Conservation (phyloP, 768 basidiomycete species). For the Pleurotus pulmonarius region DNA sequence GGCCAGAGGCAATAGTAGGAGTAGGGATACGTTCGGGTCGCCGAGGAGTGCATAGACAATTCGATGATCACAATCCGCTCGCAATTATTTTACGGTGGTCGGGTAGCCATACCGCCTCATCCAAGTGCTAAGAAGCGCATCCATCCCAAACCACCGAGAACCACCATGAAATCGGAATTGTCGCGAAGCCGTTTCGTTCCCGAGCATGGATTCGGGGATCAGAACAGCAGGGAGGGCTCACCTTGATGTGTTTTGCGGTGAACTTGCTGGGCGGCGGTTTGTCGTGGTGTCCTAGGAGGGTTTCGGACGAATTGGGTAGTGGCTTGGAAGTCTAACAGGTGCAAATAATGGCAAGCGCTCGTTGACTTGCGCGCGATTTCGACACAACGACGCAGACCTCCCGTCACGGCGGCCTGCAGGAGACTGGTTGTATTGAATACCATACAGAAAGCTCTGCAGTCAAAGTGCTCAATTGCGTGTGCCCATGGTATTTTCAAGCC, state of each 20-base stretch:
- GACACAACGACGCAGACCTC: too few relatives aligned
- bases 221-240: conserved; percentile 35
- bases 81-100: too few relatives aligned
- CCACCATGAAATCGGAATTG: conserved; percentile 12
- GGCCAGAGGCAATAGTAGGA: too few relatives aligned
- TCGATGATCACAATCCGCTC: background rate
- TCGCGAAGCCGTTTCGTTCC: conserved; percentile 8
- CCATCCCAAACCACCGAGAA: conserved; percentile 31
- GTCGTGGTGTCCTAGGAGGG: background rate
- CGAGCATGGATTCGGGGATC: conserved; percentile 11
- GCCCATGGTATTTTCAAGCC: too few relatives aligned
- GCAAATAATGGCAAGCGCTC: background rate
- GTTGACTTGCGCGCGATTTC: too few relatives aligned
- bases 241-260: conserved; percentile 51
- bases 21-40: background rate
- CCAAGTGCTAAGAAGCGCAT: conserved; percentile 30
- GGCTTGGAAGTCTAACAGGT: background rate
- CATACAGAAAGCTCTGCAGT: too few relatives aligned
- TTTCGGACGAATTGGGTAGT: background rate
- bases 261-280: conserved; percentile 4
- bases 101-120: conserved; percentile 24
- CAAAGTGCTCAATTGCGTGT: too few relatives aligned
- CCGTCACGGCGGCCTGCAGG: too few relatives aligned
- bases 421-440: too few relatives aligned
- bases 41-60: conserved; percentile 11